Conservation (phyloP, 2,329 filamentous ascomycete species). For the Sporothrix euskadiensis region DNA sequence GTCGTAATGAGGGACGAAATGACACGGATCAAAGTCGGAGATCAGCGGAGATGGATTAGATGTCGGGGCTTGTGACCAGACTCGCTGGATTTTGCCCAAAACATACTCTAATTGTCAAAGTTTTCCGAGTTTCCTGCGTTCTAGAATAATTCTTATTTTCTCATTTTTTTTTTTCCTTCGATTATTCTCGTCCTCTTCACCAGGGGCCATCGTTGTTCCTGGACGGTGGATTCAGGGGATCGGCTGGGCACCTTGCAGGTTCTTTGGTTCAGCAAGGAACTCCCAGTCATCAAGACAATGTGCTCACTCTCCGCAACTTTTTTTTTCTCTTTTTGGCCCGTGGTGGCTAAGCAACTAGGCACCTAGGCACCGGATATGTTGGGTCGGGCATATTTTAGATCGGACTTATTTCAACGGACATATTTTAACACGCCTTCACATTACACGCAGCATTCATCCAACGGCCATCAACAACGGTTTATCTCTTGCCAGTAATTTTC, state of each 20-base stretch:
- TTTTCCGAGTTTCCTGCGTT: background rate
- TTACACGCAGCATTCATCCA: background rate
- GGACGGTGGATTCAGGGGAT: too few relatives aligned
- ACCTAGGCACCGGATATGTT: background rate
- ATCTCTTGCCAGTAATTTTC: background rate
- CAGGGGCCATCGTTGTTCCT: too few relatives aligned
- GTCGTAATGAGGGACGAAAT: background rate
- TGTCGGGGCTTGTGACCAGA: background rate
- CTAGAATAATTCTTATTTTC: too few relatives aligned
- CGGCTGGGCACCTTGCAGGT: background rate
- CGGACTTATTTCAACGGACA: background rate
- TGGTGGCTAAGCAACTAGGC: background rate
- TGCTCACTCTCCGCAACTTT: background rate
- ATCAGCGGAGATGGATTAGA: background rate
- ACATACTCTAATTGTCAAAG: background rate
- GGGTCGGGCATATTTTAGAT: background rate
- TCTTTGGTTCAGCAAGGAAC: too few relatives aligned
- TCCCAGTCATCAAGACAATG: background rate
- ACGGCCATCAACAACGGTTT: background rate
- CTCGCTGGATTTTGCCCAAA: background rate
- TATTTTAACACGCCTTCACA: background rate
- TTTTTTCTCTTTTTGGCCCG: too few relatives aligned
- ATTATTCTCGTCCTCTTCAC: too few relatives aligned
- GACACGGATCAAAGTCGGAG: background rate
- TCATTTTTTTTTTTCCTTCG: too few relatives aligned